Conservation (phyloP, 352 stramenopile species). For the Phytophthora ramorum region DNA sequence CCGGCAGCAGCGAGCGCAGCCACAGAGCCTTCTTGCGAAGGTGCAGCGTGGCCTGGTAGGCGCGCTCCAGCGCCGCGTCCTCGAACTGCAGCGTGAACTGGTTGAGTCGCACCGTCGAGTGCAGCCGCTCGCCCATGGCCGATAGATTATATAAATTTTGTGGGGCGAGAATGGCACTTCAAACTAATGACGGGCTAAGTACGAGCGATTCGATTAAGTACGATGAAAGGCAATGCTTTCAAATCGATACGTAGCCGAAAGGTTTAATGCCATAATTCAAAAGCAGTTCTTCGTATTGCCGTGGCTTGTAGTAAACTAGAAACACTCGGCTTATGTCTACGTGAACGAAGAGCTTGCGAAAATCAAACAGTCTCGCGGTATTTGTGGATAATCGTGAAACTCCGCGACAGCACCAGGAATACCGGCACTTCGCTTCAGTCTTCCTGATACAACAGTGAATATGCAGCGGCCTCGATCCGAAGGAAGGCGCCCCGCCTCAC, state of each 20-base stretch:
- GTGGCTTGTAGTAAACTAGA: too few species aligned
- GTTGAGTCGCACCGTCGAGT: slow-evolving; percentile 86
- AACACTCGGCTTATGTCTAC: too few species aligned
- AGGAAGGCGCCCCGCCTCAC: background rate
- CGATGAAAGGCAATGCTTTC: too few species aligned
- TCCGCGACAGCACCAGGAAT: background rate
- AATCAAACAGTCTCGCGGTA: too few species aligned
- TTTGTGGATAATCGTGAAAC: background rate
- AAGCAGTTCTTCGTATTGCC: too few species aligned
- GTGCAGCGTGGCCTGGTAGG: slow-evolving; percentile 72
- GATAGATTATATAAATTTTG: background rate
- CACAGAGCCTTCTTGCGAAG: slow-evolving; percentile 85
- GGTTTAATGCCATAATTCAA: too few species aligned
- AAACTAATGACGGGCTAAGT: background rate
- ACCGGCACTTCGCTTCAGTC: background rate
- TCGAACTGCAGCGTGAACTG: slow-evolving; percentile 86
- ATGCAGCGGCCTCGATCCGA: slow-evolving; percentile 33
- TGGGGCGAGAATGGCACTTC: background rate
- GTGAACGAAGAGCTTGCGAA: too few species aligned
- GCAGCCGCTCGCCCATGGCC: slow-evolving; percentile 33
- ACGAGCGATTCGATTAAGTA: too few species aligned
- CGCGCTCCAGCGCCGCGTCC: slow-evolving; percentile 63
- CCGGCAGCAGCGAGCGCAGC: slow-evolving; percentile 80
- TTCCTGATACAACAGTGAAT: background rate
- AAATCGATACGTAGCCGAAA: too few species aligned